phyloP scores from a whole-genome alignment of 805 yeast species.

The Candida nemodendra region DNA sequence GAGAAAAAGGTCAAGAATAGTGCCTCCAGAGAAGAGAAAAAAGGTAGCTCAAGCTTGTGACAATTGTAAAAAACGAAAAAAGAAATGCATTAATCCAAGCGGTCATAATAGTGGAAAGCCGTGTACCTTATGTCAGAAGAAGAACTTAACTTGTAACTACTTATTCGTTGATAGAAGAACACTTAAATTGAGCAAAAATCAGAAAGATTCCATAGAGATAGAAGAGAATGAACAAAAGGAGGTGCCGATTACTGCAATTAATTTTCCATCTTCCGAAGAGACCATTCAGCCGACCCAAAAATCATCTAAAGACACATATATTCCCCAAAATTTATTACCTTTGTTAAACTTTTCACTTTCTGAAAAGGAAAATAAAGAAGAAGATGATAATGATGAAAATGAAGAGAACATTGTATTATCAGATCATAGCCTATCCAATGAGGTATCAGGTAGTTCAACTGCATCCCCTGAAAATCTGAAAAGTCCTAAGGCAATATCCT shows the following conservation, averaged over 20 bases:
- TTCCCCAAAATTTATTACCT: conserved; percentile 9
- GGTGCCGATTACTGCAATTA: not conserved
- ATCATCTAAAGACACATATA: conserved; percentile 1
- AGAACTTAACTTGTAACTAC: conserved; percentile 27
- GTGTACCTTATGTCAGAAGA: conserved; percentile 19
- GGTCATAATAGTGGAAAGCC: conserved; percentile 16
- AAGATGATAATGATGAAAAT: not conserved
- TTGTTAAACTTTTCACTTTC: conserved; percentile 14
- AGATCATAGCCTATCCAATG: not conserved
- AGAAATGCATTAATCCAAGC: conserved; percentile 19
- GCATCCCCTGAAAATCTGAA: conserved; percentile 1
- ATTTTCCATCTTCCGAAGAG: not conserved
- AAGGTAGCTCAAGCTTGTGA: conserved; percentile 50
- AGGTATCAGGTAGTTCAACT: conserved; percentile 1
- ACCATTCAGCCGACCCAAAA: not conserved
- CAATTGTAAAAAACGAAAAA: conserved; percentile 42
- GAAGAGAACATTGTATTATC: not conserved
- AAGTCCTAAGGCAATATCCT: conserved; percentile 3
- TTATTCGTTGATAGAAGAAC: conserved; percentile 17
- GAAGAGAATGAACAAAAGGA: not conserved
- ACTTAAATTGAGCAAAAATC: conserved; percentile 1
- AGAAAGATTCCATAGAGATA: not conserved
- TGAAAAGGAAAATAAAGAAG: not conserved
- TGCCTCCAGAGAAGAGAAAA: conserved; percentile 22
- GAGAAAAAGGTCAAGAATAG: conserved; percentile 8